Conservation (phyloP, 192 early-diverging fungal genomes). For the Piromyces sp. region DNA sequence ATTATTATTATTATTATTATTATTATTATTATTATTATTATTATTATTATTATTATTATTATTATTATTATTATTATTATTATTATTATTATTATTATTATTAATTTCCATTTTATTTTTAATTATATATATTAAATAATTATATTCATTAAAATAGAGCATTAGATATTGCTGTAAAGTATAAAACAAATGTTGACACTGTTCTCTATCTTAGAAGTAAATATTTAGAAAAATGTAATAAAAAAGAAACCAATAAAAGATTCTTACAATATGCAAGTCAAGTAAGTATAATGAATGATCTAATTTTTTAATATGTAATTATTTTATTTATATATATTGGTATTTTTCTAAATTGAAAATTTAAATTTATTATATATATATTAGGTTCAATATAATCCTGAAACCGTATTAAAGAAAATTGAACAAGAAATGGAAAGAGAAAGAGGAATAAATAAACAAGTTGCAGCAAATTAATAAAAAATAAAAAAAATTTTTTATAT, state of each 20-base stretch:
- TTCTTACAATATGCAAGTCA: slow-evolving; percentile 16
- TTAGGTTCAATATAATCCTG: neutral
- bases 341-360: no score
- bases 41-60: no score
- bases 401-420: neutral
- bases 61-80: no score
- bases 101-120: no score
- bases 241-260: slow-evolving; percentile 23
- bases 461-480: neutral
- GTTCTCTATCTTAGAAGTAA: slow-evolving; percentile 28
- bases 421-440: neutral
- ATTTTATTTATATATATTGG: no score
- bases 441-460: neutral
- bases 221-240: slow-evolving; percentile 20
- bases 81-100: no score
- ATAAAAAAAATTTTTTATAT: no score
- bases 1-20: no score
- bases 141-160: slow-evolving; percentile 12
- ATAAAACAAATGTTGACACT: slow-evolving; percentile 42
- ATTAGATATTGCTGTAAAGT: slow-evolving; percentile 33
- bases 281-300: neutral
- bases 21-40: no score
- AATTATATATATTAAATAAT: no score
- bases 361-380: no score
- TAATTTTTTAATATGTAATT: no score